Evolutionary conservation across 495 filamentous ascomycete species (phyloP).

Genomic region (Xylaria venustula): DNA sequence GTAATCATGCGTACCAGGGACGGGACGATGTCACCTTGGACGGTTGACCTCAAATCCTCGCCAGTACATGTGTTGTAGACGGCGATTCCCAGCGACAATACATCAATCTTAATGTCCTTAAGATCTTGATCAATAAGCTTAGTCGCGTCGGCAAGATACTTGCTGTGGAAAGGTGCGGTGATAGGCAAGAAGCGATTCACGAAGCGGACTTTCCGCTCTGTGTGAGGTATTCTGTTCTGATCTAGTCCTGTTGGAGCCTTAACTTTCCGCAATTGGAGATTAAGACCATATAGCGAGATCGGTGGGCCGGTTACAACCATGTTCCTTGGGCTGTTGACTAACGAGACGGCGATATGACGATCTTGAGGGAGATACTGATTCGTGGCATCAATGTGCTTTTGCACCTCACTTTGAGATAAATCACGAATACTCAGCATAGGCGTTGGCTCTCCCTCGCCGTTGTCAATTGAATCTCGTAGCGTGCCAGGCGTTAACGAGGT

Average conservation of each 20-base stretch:
- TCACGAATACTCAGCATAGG: constrained; percentile 98
- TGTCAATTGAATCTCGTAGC: constrained; percentile 90
- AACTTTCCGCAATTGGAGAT: constrained; percentile 88
- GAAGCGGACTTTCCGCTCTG: constrained; percentile 92
- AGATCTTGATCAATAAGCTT: constrained; percentile 81
- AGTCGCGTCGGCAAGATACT: constrained; percentile 78
- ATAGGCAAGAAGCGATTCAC: constrained; percentile 97
- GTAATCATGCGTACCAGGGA: constrained; percentile 89
- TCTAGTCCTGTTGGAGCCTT: constrained; percentile 96
- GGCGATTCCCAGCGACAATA: constrained; percentile 68
- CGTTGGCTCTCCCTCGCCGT: constrained; percentile 89
- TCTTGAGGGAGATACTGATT: constrained; percentile 93
- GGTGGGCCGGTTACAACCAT: constrained; percentile 96
- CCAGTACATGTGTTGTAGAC: constrained; percentile 88
- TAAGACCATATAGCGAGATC: constrained; percentile 92
- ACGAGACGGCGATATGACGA: constrained; percentile 89
- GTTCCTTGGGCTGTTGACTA: constrained; percentile 95
- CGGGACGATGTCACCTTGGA: constrained; percentile 69
- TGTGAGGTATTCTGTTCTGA: constrained; percentile 91
- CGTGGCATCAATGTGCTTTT: constrained; percentile 91
- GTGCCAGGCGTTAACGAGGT: constrained; percentile 90
- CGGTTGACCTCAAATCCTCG: constrained; percentile 66
- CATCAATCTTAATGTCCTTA: constrained; percentile 71
- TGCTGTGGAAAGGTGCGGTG: constrained; percentile 96
- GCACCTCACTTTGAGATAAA: constrained; percentile 76